These are phyloP conservation scores for Apodospora peruviana DNA, from an alignment of 495 filamentous ascomycete genomes.

Conservation along the genomic window DNA sequence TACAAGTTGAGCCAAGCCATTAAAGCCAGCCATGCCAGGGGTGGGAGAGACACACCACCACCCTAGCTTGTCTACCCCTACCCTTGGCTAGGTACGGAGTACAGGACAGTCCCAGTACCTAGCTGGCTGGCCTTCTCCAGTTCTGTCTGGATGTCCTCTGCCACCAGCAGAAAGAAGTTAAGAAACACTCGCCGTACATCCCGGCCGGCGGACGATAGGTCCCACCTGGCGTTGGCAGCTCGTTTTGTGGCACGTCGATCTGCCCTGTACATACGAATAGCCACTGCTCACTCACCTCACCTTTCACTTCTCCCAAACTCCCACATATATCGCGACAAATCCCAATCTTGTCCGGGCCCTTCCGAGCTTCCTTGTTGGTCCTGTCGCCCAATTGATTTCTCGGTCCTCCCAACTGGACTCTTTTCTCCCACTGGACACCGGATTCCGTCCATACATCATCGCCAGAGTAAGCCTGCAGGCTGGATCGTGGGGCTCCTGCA, in stretches of 20 bases:
- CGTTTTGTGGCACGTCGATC: too few relatives aligned
- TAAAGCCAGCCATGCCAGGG: neutral
- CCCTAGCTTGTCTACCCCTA: neutral
- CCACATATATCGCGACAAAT: neutral
- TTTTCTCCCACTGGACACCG: neutral
- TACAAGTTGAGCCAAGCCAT: neutral
- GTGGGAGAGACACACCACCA: neutral
- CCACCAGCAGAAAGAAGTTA: too few relatives aligned
- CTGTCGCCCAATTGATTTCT: constrained; percentile 1
- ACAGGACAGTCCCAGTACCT: neutral
- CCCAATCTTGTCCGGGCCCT: neutral
- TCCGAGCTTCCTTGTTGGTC: constrained; percentile 3
- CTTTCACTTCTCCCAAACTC: neutral
- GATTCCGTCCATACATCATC: neutral
- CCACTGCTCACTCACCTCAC: too few relatives aligned
- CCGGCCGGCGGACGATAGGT: too few relatives aligned
- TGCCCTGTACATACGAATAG: too few relatives aligned
- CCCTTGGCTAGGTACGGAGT: neutral
- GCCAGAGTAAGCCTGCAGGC: constrained; percentile 4
- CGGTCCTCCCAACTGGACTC: neutral
- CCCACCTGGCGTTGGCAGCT: too few relatives aligned
- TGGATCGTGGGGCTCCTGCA: constrained; percentile 2
- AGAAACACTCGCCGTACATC: too few relatives aligned
- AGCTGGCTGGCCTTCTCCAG: too few relatives aligned
- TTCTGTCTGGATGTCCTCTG: too few relatives aligned